Conservation (phyloP, 257 asterid species). For the Nicotiana noctiflora region DNA sequence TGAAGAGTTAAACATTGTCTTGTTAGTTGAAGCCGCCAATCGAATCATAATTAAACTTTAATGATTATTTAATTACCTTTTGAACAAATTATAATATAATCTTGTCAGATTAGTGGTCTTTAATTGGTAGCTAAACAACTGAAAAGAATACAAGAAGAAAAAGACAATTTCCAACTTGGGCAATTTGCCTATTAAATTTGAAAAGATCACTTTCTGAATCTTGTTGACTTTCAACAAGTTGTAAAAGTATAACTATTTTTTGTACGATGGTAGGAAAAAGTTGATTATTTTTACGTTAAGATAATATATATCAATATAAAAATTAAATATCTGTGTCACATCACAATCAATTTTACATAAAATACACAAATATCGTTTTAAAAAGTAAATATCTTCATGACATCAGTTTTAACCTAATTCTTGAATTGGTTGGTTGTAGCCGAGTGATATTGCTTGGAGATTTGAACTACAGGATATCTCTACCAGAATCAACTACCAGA, state of each 20-base stretch:
- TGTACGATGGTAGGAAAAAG: background rate
- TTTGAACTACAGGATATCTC: slow-evolving; percentile 52
- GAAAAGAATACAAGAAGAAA: background rate
- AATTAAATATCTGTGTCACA: background rate
- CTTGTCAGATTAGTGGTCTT: background rate
- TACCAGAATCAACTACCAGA: slow-evolving; percentile 50
- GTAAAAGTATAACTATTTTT: background rate
- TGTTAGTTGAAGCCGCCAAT: slow-evolving; percentile 23
- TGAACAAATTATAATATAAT: background rate
- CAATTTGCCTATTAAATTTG: background rate
- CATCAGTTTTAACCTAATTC: slow-evolving; percentile 1
- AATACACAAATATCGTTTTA: background rate
- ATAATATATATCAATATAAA: background rate
- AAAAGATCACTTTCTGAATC: background rate
- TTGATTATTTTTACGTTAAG: background rate
- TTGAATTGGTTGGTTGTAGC: slow-evolving; percentile 27
- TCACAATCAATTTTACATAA: background rate
- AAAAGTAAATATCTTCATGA: slow-evolving; percentile 9
- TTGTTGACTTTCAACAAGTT: background rate
- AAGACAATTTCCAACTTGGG: background rate
- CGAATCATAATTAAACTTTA: background rate
- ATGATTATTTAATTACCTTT: slow-evolving; percentile 14
- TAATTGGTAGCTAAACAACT: background rate
- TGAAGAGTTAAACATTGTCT: slow-evolving; percentile 28
- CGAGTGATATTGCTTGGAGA: slow-evolving; percentile 61